Base-by-base conservation (phyloP, 2,329 filamentous ascomycete species). In the Passalora sequoiae region DNA sequence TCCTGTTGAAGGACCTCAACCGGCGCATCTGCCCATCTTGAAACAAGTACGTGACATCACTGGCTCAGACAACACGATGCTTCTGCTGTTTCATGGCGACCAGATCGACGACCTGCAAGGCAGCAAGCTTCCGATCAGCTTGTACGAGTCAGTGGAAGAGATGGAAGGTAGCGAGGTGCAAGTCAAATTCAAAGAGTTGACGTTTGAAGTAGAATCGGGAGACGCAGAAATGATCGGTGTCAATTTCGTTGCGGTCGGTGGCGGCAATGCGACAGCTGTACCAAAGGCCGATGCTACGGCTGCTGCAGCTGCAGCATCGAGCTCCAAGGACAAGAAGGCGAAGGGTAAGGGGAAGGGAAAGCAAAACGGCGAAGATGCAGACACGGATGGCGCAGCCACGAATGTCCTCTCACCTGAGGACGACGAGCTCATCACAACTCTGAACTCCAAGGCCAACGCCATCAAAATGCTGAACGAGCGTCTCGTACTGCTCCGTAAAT, bases 141-240 rank as follows among this genome's bases (percentile, higher is more conserved):
- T 98, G 39, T 98, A 94, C 69, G 92, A 98, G 66, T 88, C 59
- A 2, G 54, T 64, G 81, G 80, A 82, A 53, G 87, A 94, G 60
- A 78, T 77, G n/a, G 82, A 86, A 30, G 80, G 77, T 49, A 69
- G 72, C 9, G 73, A 78, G 44, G 74, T 72, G 28, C 78, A 75
- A 38, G 74, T 92, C 47, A 84, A 79, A 58, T 97, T 97, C 66
- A 79, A 83, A 47, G 84, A 94, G 60, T 68, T 97, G 7, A 80
- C 84, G 1, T 97, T 92, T 65, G 84, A 84, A 0, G 82, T 97
- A 2, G 92, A 97, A 68, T 95, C 89, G 0, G 88, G 87, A 7
- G 89, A 97, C 65, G 89, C 89, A 1, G 92, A 98, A 66, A 96
- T 96, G 89, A 97, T 98, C 54, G 86, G 86, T 55, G 86, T 98